A percentile compares a stretch with the other conserved stretches of the same genome.
Conservation (phyloP, 148 eudicot species). For the Persicaria tinctoria region DNA sequence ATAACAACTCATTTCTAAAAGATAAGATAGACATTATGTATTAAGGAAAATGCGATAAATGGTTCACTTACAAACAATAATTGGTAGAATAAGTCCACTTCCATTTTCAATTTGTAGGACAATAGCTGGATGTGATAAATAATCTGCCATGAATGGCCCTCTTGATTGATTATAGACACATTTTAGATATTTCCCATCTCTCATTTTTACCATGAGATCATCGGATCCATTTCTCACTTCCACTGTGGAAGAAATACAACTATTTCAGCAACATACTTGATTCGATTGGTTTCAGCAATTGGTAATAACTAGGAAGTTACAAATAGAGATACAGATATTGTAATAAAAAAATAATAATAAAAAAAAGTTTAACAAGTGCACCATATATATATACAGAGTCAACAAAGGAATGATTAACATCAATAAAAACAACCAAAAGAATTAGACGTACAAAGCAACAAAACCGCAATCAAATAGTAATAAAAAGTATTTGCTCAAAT, state of each 20-base stretch:
- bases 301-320: too few species aligned
- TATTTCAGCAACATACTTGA: neutral
- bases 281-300: too few species aligned
- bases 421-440: too few species aligned
- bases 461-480: too few species aligned
- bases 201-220: neutral
- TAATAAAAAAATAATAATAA: too few species aligned
- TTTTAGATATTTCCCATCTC: conserved; percentile 3
- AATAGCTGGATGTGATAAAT: conserved; percentile 6
- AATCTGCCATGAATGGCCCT: neutral
- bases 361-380: too few species aligned
- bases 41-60: neutral
- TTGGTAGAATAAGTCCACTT: conserved; percentile 2
- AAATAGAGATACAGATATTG: too few species aligned
- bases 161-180: conserved; percentile 1
- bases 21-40: neutral
- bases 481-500: too few species aligned
- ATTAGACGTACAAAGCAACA: too few species aligned
- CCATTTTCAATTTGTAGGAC: conserved; percentile 6
- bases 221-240: conserved; percentile 3
- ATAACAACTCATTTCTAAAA: neutral
- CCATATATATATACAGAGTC: too few species aligned
- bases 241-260: neutral
- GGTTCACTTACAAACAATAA: conserved; percentile 5
- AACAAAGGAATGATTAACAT: too few species aligned